These are phyloP conservation scores for Backusella circina DNA, from an alignment of 192 early-diverging fungal genomes.

Conservation along the genomic window DNA sequence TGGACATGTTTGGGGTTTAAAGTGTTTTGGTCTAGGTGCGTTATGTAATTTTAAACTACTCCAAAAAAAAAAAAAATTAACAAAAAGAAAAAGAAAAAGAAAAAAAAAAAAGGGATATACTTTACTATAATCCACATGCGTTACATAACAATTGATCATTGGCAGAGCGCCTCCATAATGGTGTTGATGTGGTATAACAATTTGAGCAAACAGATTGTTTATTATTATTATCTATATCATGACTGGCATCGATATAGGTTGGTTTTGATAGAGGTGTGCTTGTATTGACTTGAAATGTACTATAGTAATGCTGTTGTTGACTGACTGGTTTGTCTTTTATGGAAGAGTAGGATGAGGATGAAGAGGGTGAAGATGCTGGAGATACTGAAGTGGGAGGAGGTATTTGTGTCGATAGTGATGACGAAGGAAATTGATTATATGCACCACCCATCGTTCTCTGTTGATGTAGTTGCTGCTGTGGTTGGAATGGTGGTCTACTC, in stretches of 20 bases:
- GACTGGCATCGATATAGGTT: background rate
- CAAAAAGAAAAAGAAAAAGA: background rate
- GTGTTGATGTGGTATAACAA: constrained; percentile 80
- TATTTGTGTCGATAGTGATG: background rate
- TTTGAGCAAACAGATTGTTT: constrained; percentile 49
- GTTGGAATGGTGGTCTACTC: background rate
- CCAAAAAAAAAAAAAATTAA: background rate
- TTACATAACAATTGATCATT: constrained; percentile 91
- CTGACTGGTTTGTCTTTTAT: background rate
- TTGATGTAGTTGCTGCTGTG: background rate
- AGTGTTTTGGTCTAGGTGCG: constrained; percentile 69
- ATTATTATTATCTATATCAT: background rate
- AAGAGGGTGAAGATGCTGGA: background rate
- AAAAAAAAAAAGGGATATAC: background rate
- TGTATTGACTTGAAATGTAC: background rate
- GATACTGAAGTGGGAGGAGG: background rate
- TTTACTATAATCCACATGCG: constrained; percentile 92
- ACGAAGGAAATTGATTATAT: background rate
- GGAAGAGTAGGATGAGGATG: background rate
- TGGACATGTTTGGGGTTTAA: constrained; percentile 63
- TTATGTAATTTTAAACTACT: constrained; percentile 76
- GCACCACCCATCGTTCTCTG: background rate
- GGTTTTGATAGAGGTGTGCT: background rate
- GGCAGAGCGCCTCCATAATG: constrained; percentile 87
- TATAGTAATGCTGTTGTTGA: background rate